Conservation (phyloP, 2,329 filamentous ascomycete genomes). For the Pseudocercospora ulei region DNA sequence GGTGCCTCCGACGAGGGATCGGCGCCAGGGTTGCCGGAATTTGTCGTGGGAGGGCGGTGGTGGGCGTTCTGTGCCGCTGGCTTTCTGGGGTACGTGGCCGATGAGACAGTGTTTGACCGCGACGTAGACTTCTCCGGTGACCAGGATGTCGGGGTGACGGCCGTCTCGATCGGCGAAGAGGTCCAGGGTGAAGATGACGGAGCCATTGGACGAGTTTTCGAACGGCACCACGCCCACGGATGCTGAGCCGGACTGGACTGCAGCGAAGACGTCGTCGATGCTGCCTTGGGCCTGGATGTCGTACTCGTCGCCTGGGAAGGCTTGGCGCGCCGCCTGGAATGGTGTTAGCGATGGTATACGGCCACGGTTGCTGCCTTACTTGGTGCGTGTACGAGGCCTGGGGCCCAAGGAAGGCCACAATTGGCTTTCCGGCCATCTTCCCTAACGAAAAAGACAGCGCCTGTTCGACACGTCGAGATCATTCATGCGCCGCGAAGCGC, state of each 20-base stretch:
- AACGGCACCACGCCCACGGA: constrained; percentile 78
- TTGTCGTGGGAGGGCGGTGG: not conserved
- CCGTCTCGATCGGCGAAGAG: constrained; percentile 66
- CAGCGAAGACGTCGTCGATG: constrained; percentile 63
- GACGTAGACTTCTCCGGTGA: constrained; percentile 77
- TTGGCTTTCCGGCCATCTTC: constrained; percentile 14
- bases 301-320: constrained; percentile 21
- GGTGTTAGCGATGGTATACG: not conserved
- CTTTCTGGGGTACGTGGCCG: constrained; percentile 36
- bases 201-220: constrained; percentile 92
- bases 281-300: constrained; percentile 37
- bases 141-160: constrained; percentile 57
- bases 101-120: constrained; percentile 82
- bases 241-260: constrained; percentile 57
- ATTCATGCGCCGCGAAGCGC: not conserved
- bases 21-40: constrained; percentile 12
- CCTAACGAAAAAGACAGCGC: no score
- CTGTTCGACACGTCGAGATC: not conserved
- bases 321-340: constrained; percentile 21
- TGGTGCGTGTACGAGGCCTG: constrained; percentile 60
- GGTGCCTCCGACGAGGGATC: constrained; percentile 8
- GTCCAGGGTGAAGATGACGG: constrained; percentile 82
- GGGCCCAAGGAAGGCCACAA: constrained; percentile 53
- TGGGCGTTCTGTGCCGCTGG: not conserved
- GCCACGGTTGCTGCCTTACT: no score